Conservation (phyloP, 352 stramenopile species). For the Pythium apleroticum region DNA sequence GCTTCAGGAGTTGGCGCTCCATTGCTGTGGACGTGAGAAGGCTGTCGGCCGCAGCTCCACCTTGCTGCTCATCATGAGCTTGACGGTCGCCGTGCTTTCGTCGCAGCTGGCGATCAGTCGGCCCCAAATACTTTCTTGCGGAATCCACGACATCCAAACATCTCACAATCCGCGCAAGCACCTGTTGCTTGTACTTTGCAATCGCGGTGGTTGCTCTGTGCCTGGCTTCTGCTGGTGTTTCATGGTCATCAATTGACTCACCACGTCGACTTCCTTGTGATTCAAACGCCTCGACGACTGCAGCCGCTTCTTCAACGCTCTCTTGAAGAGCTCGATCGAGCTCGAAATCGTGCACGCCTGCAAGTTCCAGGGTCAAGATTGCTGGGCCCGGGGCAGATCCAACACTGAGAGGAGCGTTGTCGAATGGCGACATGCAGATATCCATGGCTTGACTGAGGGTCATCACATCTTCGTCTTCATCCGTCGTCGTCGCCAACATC, state of each 20-base stretch:
- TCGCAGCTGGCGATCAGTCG: constrained; percentile 24
- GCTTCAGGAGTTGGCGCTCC: constrained; percentile 23
- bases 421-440: constrained; percentile 20
- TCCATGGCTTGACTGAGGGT: constrained; percentile 19
- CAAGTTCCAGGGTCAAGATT: constrained; percentile 17
- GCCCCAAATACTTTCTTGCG: constrained; percentile 26
- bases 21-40: constrained; percentile 7
- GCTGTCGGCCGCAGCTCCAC: background rate
- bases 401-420: background rate
- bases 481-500: constrained; percentile 11
- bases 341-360: constrained; percentile 19
- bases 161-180: constrained; percentile 7
- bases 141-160: constrained; percentile 25
- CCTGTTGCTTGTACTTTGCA: constrained; percentile 26
- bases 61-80: background rate
- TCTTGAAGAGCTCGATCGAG: constrained; percentile 24
- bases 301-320: constrained; percentile 21
- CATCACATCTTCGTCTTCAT: constrained; percentile 20
- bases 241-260: background rate
- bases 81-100: background rate
- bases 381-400: background rate
- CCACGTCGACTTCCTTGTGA: constrained; percentile 1
- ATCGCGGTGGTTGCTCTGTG: constrained; percentile 8
- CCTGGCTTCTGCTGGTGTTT: background rate
- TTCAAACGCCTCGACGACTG: constrained; percentile 23